Conservation (phyloP, 2,329 filamentous ascomycete genomes). For the Ophiosphaerella herpotricha region DNA sequence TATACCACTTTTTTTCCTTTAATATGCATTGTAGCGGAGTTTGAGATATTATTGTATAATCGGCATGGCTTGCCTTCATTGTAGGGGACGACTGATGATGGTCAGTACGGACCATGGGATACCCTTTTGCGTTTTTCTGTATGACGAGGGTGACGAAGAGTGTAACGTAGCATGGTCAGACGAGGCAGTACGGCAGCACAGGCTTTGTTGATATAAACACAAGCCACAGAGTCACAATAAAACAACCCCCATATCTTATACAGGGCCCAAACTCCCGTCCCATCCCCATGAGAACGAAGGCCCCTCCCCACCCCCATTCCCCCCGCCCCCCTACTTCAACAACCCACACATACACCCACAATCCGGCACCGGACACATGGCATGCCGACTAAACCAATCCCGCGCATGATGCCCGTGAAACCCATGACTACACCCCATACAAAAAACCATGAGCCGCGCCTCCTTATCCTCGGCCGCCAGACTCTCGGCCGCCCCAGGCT, state of each 20-base stretch:
- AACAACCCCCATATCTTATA: too few relatives aligned
- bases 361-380: slow-evolving; percentile 60
- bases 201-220: too few relatives aligned
- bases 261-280: background rate
- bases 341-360: slow-evolving; percentile 59
- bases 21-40: slow-evolving; percentile 1
- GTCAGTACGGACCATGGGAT: background rate
- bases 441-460: slow-evolving; percentile 63
- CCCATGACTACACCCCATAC: slow-evolving; percentile 66
- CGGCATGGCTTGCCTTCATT: slow-evolving; percentile 13
- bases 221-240: too few relatives aligned
- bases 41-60: slow-evolving; percentile 14
- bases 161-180: background rate
- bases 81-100: background rate
- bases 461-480: slow-evolving; percentile 53
- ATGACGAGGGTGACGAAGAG: background rate
- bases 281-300: background rate
- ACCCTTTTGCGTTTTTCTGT: background rate
- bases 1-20: background rate
- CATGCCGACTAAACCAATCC: slow-evolving; percentile 63
- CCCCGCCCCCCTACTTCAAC: slow-evolving; percentile 29
- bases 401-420: slow-evolving; percentile 67
- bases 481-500: slow-evolving; percentile 41
- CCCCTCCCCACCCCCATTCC: background rate
- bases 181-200: background rate